Evolutionary conservation across 148 eudicot genomes (phyloP).

Genomic region (Silene latifolia): DNA sequence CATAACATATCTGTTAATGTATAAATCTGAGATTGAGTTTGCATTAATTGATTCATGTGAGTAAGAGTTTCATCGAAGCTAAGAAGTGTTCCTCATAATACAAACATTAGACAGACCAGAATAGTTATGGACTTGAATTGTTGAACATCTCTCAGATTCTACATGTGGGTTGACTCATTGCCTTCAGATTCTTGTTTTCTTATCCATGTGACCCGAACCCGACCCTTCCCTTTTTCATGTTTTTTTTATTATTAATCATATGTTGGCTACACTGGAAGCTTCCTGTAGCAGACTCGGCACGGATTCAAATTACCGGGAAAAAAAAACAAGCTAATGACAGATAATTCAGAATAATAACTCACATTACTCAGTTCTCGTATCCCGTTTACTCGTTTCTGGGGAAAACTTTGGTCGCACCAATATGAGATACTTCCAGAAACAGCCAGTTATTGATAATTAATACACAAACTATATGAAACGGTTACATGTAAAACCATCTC

Average conservation of each 20-base stretch:
- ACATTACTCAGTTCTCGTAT: too few species aligned
- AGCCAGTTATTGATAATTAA: too few species aligned
- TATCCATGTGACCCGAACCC: background rate
- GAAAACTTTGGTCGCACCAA: too few species aligned
- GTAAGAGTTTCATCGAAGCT: conserved; percentile 1
- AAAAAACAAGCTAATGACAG: too few species aligned
- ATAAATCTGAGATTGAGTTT: background rate
- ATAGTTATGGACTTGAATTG: background rate
- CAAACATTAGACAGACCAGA: conserved; percentile 28
- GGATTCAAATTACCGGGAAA: too few species aligned
- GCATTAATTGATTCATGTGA: conserved; percentile 24
- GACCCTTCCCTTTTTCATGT: background rate
- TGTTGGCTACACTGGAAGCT: background rate
- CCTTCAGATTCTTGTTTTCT: background rate
- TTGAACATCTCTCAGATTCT: background rate
- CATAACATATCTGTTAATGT: too few species aligned
- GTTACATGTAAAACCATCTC: background rate
- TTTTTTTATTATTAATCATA: background rate
- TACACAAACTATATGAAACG: background rate
- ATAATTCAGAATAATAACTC: too few species aligned
- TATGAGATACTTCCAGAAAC: too few species aligned
- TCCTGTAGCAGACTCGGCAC: background rate
- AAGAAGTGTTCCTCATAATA: conserved; percentile 22
- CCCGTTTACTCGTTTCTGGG: too few species aligned
- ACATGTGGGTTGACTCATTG: background rate